A percentile compares a stretch with the other conserved stretches of the same genome.
phyloP scores from a whole-genome alignment of 495 filamentous ascomycete genomes.

The Podospora fimiseda region DNA sequence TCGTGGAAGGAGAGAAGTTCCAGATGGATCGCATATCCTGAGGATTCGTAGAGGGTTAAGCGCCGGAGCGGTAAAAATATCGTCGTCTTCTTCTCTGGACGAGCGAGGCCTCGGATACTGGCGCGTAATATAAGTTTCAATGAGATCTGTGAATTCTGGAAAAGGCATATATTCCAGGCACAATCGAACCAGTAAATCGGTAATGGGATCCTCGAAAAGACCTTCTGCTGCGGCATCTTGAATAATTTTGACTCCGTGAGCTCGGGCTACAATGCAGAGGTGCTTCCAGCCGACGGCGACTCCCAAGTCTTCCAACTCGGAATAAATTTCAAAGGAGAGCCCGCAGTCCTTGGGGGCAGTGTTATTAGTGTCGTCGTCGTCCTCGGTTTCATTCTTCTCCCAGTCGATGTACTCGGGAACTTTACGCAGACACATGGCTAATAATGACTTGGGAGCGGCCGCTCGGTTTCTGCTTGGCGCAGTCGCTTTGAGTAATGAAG shows the following conservation, averaged over 20 bases:
- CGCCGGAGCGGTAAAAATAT: slow-evolving; percentile 19
- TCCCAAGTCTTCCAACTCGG: slow-evolving; percentile 58
- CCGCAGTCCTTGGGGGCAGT: slow-evolving; percentile 32
- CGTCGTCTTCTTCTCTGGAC: slow-evolving; percentile 18
- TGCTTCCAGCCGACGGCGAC: slow-evolving; percentile 57
- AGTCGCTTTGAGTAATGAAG: slow-evolving; percentile 44
- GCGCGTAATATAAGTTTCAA: slow-evolving; percentile 27
- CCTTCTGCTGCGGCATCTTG: slow-evolving; percentile 45
- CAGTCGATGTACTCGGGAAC: slow-evolving; percentile 57
- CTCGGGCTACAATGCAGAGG: slow-evolving; percentile 56
- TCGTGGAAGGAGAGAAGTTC: slow-evolving; percentile 26
- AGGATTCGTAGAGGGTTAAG: slow-evolving; percentile 27
- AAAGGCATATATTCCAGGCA: slow-evolving; percentile 32
- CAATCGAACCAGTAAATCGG: slow-evolving; percentile 34
- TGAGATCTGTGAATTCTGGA: slow-evolving; percentile 36
- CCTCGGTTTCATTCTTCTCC: slow-evolving; percentile 44
- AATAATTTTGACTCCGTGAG: slow-evolving; percentile 59
- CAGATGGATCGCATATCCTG: slow-evolving; percentile 20
- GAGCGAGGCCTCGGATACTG: slow-evolving; percentile 33
- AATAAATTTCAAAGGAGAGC: slow-evolving; percentile 51
- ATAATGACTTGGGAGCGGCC: slow-evolving; percentile 41
- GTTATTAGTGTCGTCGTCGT: slow-evolving; percentile 41
- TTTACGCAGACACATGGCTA: slow-evolving; percentile 59
- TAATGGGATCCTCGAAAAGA: slow-evolving; percentile 35
- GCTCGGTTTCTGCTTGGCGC: slow-evolving; percentile 5